Evolutionary conservation across 352 stramenopile genomes (phyloP), one percentile per base, ranked within the genome.

Genomic region (Phytophthora fragariae): DNA sequence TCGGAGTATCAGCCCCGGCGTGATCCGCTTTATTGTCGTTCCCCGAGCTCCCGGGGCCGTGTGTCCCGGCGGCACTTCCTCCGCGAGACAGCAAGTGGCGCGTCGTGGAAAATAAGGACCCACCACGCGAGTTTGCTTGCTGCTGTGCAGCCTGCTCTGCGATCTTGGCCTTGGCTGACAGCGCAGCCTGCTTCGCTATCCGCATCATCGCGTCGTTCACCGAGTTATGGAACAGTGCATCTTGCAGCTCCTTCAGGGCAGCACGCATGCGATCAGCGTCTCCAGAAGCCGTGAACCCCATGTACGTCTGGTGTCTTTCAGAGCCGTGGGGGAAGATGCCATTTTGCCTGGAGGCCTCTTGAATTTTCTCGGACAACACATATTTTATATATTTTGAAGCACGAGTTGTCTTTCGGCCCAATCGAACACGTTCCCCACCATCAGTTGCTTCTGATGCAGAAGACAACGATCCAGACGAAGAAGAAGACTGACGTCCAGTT

Each of bases 131-230:
- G 46, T 65, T 88, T 33, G 82, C 80, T 49, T 93, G 86, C 57
- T 94, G 87, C 29, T 93, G 88, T 1, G 88, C 85, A 29, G 84
- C 82, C 52, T 94, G 84, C 50, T 96, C 86, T 6, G 89, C 89
- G 76, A 96, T 96, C 57, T 90, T 90, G 4, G 86, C 89, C 50
- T 94, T 92, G 9, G 89, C 89, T 0, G 87, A 94, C 46, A 96
- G 63, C 8, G 89, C 89, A 27, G 89, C 89, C 54, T 96, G 84
- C 44, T 89, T 87, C 0, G 89, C 89, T 65, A 96, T 93, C 47
- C 86, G 81, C 87, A 96, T 92, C 73, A 92, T 93, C 2, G 87
- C 89, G 58, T 94, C 86, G 59, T 92, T 90, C 56, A 94, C 78
- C 9, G 85, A 91, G 70, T 74, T 85, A 37, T 85, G 83, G 62